Evolutionary conservation across 2,329 filamentous ascomycete genomes (phyloP).

Genomic region (Herpotrichia juniperi): DNA sequence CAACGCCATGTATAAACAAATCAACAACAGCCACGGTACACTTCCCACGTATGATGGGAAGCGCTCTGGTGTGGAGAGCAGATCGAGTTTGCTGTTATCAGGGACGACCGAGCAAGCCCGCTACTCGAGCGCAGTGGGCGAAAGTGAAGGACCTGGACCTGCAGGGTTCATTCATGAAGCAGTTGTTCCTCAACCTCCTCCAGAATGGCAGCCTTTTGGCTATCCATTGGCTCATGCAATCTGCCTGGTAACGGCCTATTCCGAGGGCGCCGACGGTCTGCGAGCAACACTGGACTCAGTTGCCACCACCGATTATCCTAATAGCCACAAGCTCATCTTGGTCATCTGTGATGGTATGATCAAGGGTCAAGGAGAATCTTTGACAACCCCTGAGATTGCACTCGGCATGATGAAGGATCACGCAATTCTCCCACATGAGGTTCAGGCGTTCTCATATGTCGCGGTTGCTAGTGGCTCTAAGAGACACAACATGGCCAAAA

Average conservation of each 20-base stretch:
- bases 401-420: slow-evolving; percentile 95
- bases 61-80: slow-evolving; percentile 38
- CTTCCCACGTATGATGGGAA: slow-evolving; percentile 54
- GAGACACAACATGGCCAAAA: slow-evolving; percentile 99
- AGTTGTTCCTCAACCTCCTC: slow-evolving; percentile 93
- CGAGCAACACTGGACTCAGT: slow-evolving; percentile 95
- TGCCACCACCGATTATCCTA: slow-evolving; percentile 97
- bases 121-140: slow-evolving; percentile 61
- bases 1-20: slow-evolving; percentile 69
- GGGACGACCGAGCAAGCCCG: slow-evolving; percentile 50
- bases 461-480: slow-evolving; percentile 95
- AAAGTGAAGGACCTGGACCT: slow-evolving; percentile 76
- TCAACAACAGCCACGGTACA: slow-evolving; percentile 63
- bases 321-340: slow-evolving; percentile 97
- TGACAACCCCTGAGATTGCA: slow-evolving; percentile 88
- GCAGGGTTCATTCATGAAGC: slow-evolving; percentile 95
- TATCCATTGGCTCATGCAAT: slow-evolving; percentile 93
- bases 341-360: slow-evolving; percentile 98
- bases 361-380: slow-evolving; percentile 87
- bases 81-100: slow-evolving; percentile 52
- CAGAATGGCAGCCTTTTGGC: slow-evolving; percentile 97
- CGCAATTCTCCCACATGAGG: slow-evolving; percentile 77
- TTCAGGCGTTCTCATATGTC: slow-evolving; percentile 91
- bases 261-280: slow-evolving; percentile 90
- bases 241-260: slow-evolving; percentile 95